Evolutionary conservation across 805 yeast species (phyloP).

Genomic region (Ogataea salicorniae): DNA sequence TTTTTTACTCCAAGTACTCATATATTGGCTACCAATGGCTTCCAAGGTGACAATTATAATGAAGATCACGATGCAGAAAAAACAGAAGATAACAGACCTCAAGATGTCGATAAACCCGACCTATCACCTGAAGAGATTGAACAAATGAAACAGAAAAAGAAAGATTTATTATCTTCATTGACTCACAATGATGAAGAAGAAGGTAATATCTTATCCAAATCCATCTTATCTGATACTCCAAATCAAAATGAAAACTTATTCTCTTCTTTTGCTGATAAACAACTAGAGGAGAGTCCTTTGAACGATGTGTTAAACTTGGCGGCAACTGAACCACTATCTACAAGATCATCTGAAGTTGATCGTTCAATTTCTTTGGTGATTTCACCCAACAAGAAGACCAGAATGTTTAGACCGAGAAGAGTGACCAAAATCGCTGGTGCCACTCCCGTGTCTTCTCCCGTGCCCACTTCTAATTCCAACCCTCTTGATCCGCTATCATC

Average conservation of each 20-base stretch:
- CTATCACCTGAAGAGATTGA: constrained; percentile 11
- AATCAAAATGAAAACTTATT: constrained; percentile 15
- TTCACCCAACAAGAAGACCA: constrained; percentile 37
- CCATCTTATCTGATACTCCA: constrained; percentile 15
- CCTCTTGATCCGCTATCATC: constrained; percentile 13
- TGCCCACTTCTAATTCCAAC: not conserved
- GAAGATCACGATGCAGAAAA: constrained; percentile 6
- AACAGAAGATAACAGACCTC: constrained; percentile 4
- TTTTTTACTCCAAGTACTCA: not conserved
- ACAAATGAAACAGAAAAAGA: constrained; percentile 29
- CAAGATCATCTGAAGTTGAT: constrained; percentile 2
- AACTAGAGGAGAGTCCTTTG: constrained; percentile 16
- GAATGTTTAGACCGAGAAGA: constrained; percentile 45
- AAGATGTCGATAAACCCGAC: not conserved
- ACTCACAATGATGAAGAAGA: constrained; percentile 34
- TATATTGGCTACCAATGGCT: not conserved
- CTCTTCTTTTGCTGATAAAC: constrained; percentile 4
- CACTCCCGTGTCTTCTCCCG: not conserved
- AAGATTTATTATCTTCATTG: constrained; percentile 37
- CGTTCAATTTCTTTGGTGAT: constrained; percentile 7
- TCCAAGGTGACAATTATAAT: not conserved
- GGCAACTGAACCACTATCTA: constrained; percentile 4
- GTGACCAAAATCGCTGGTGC: constrained; percentile 1
- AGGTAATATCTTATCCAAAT: constrained; percentile 7
- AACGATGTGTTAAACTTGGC: constrained; percentile 16